Base-by-base conservation (phyloP, 176 grass and related monocot species). In the Aechmea fasciata region DNA sequence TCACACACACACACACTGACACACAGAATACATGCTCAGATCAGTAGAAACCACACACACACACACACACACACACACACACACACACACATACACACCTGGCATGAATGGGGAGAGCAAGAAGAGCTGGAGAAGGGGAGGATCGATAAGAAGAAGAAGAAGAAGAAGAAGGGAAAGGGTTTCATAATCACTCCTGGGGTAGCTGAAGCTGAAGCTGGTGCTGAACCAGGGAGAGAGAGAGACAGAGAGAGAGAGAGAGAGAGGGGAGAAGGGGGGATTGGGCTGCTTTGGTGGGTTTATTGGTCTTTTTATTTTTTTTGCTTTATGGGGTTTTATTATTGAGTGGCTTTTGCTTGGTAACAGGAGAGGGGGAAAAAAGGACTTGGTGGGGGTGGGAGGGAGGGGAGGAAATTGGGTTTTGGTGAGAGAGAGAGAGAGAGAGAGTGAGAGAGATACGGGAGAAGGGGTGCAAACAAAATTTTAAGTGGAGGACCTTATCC, bases 21-120 rank as follows among this genome's bases (percentile, higher is more conserved):
- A n/a, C n/a, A 29, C 3, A 29, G 3, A 33, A 41, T 41, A 41
- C 33, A 41, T 41, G 33, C 33, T 41, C 33, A 33, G 29, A 28
- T 12, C 29, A 13, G 57, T 74, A 52, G 70, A 26, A 25, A 18
- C 23, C 84, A 79, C 70, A 76, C 25, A 26, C 25, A 26, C 2
- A 26, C 25, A 26, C 76, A 75, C 73, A 15, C 47, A 51, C 18
- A 14, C 13, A 9, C 11, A 41, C 13, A 55, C 23, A 33, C 52
- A n/a, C n/a, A n/a, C n/a, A 29, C 3, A 29, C 25, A 26, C 25
- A 26, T 2, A 26, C 25, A 26, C 76, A 75, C 73, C 73, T 75
- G 73, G 25, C 73, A 75, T 11, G 48, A 53, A 20, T 41, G 73
- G 62, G 50, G 23, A 52, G 73, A 0, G 22, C 73, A 75, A n/a